Base-by-base conservation (phyloP, 192 early-diverging fungal species). In the Umbelopsis sp. region DNA sequence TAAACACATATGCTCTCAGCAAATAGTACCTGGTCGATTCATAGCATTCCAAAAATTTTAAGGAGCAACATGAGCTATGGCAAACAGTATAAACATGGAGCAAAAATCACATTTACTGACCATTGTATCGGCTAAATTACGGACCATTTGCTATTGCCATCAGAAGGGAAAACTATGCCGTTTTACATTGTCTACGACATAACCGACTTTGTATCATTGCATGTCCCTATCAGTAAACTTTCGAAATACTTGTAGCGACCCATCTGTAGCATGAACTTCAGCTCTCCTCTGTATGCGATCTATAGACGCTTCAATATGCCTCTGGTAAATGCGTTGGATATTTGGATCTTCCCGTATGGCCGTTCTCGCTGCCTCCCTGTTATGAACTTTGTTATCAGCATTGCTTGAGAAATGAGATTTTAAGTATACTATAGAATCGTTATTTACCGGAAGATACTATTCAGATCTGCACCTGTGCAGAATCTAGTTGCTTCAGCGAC, bases 391-490 rank as follows among this genome's bases (percentile, higher is more conserved):
- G 21, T 26, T 24, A 26, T 14, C 14, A 26, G 22, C 17, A 90
- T 50, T 0, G 16, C 65, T 21, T 21, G 9, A 6, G 2, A 31
- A 41, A 43, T 0, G 5, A 10, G 32, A 14, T 65, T 26, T n/a
- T 0, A 41, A 22, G 0, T 4, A 0, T 26, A 29, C 14, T 17
- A n/a, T 10, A 20, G 9, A n/a, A 25, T 21, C 25, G 25, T 22
- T 6, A 68, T 65, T 69, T 76, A 85, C 83, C 86, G 73, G 45
- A 88, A 85, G 11, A 95, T 69, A 7, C 76, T 82, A 53, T 91
- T 84, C 56, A 96, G 53, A 76, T 96, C 94, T 3, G 93, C 93
- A 21, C 93, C 93, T 21, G 89, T 91, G 75, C 82, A 95, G n/a
- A 81, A 71, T n/a, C 83, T 85, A 17, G 91, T 93, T 10, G 70